phyloP scores from a whole-genome alignment of 179 eudicot species.

The Gypsophila paniculata region DNA sequence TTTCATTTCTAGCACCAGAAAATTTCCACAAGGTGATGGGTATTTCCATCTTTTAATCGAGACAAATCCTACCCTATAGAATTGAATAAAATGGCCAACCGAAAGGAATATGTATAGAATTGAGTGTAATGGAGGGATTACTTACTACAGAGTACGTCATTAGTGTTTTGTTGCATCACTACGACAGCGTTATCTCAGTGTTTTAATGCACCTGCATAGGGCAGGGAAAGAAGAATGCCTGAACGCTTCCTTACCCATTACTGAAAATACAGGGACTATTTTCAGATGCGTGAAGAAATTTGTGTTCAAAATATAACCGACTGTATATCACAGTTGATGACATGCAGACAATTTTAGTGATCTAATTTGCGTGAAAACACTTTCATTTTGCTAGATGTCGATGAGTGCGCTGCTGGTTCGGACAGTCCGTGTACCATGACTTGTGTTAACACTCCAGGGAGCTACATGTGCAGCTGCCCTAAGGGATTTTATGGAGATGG shows the following conservation, averaged over 20 bases:
- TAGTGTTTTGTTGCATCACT: not conserved
- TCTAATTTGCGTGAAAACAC: not conserved
- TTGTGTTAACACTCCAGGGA: conserved; percentile 44
- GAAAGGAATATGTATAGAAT: too few species aligned
- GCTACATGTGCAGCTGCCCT: conserved; percentile 42
- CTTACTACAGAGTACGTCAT: not conserved
- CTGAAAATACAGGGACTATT: not conserved
- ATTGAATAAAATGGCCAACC: too few species aligned
- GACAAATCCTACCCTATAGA: too few species aligned
- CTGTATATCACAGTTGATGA: too few species aligned
- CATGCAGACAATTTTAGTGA: not conserved
- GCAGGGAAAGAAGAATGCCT: not conserved
- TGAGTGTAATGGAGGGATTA: too few species aligned
- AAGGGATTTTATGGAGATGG: conserved; percentile 42
- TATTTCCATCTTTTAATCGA: too few species aligned
- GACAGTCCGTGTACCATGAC: conserved; percentile 33
- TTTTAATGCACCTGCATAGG: not conserved
- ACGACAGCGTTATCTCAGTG: not conserved
- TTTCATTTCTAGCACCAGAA: too few species aligned
- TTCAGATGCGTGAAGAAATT: too few species aligned
- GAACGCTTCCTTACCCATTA: not conserved
- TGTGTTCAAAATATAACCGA: too few species aligned
- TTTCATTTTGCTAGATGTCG: conserved; percentile 33
- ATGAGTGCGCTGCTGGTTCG: conserved; percentile 40
- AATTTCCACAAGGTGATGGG: too few species aligned